Evolutionary conservation across 2,329 filamentous ascomycete genomes (phyloP), one percentile per base, ranked within the genome.

Genomic region (Fusarium graminum): DNA sequence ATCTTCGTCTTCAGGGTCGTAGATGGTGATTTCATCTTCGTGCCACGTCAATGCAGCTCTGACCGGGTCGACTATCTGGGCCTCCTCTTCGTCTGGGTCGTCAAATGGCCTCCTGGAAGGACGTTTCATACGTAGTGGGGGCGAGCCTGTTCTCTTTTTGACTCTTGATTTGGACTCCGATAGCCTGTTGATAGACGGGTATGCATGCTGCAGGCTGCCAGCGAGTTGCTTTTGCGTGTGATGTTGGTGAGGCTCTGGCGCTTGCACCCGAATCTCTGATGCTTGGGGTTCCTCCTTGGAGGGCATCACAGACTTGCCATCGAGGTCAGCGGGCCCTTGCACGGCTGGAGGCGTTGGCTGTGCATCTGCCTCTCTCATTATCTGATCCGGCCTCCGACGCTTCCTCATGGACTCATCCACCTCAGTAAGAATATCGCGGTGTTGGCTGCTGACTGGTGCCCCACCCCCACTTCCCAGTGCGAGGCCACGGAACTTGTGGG

Each of bases 21-120:
- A 88, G 28, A 89, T 81, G 3, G 88, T 90, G 61, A 90, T 90
- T 72, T 90, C 88, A 67, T 90, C 85, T 65, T 89, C 86, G 69
- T 87, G 87, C 88, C 88, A 90, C 3, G 88, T 90, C 51, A 90
- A 78, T 4, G 86, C 82, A 8, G 87, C 86, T 34, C 86, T 81
- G 11, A 88, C 72, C 0, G 85, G 85, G 53, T 88, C 86, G 51
- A 81, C 76, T 28, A 86, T 75, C 40, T 75, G 68, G 13, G 73
- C 69, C 13, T 78, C 79, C 10, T 78, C 75, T 10, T 79, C 76
- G 16, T 63, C 63, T 29, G 70, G 72, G n/a, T 64, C 62, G 19
- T 71, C 73, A 22, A 57, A 59, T 17, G 69, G 17, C 44, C 56
- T 46, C 61, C 38, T 59, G 7, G 67, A 54, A 22, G 67, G 63